Percentiles rank a stretch among this genome's conserved stretches.
phyloP scores from a whole-genome alignment of 768 basidiomycete species.

The Suillus decipiens region DNA sequence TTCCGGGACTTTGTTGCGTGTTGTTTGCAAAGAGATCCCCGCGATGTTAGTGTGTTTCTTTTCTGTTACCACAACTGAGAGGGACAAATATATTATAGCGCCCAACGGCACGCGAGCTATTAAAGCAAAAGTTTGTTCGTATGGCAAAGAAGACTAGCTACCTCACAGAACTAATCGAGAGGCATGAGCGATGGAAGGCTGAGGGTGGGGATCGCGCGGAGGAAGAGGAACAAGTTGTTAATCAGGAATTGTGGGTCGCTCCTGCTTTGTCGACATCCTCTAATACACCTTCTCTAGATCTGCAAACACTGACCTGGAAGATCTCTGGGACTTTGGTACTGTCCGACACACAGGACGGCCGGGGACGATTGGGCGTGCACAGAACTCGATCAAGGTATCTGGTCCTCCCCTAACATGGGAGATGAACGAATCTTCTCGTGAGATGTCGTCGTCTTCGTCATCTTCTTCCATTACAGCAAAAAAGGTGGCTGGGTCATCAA shows the following conservation, averaged over 20 bases:
- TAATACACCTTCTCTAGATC: conserved; percentile 39
- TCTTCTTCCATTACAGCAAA: conserved; percentile 36
- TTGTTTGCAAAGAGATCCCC: conserved; percentile 93
- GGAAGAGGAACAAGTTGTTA: conserved; percentile 65
- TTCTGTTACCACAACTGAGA: conserved; percentile 9
- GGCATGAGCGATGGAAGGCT: conserved; percentile 90
- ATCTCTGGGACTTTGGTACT: conserved; percentile 98
- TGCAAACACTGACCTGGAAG: conserved; percentile 64
- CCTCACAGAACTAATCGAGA: conserved; percentile 92
- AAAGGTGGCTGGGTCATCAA: conserved; percentile 43
- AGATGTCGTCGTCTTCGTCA: conserved; percentile 32
- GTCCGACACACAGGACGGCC: conserved; percentile 71
- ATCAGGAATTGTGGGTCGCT: conserved; percentile 62
- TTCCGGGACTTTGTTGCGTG: conserved; percentile 94
- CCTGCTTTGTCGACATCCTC: conserved; percentile 9
- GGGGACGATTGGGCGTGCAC: conserved; percentile 67
- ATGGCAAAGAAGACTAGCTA: conserved; percentile 95
- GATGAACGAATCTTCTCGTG: conserved; percentile 57
- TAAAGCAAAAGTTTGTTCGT: conserved; percentile 95
- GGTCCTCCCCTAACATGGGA: conserved; percentile 82
- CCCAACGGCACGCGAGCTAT: conserved; percentile 89
- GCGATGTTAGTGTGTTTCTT: conserved; percentile 59
- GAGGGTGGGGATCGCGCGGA: conserved; percentile 80
- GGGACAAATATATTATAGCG: conserved; percentile 53
- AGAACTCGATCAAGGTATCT: conserved; percentile 55